Percentiles rank a stretch among this genome's conserved stretches.
These are phyloP conservation scores for Cichorium intybus DNA, from an alignment of 140 eudicot species.

Conservation along the genomic window DNA sequence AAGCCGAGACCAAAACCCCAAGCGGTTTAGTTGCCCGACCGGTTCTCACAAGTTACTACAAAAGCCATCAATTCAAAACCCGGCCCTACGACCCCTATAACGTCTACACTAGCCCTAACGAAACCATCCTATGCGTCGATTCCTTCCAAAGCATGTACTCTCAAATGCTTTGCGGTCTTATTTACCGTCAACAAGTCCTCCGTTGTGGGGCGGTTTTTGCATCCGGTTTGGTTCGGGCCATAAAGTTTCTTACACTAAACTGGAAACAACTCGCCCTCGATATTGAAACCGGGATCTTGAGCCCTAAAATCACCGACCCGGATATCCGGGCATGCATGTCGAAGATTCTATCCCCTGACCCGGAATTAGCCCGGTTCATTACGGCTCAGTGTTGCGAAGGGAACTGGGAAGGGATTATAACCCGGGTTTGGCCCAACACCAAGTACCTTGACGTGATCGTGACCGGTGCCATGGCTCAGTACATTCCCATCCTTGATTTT, in stretches of 20 bases:
- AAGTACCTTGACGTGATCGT: conserved; percentile 55
- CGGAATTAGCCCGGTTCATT: conserved; percentile 37
- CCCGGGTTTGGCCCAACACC: conserved; percentile 57
- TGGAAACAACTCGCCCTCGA: conserved; percentile 48
- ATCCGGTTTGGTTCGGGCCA: conserved; percentile 56
- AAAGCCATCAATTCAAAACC: conserved; percentile 43
- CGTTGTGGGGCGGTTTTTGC: conserved; percentile 63
- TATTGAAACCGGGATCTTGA: conserved; percentile 37
- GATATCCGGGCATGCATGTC: conserved; percentile 35
- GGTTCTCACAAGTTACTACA: conserved; percentile 61
- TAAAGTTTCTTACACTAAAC: conserved; percentile 40
- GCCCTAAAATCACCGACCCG: conserved; percentile 41
- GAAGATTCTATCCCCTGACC: conserved; percentile 31
- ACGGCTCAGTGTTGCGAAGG: conserved; percentile 34
- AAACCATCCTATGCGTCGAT: conserved; percentile 52
- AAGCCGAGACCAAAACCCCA: conserved; percentile 50
- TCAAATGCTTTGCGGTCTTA: conserved; percentile 59
- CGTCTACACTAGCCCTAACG: conserved; percentile 53
- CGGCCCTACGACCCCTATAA: conserved; percentile 59
- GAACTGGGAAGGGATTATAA: conserved; percentile 51
- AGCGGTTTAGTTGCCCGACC: conserved; percentile 59
- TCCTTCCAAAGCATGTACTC: conserved; percentile 66
- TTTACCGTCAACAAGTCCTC: conserved; percentile 39
- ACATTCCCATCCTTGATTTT: conserved; percentile 52
- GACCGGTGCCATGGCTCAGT: conserved; percentile 65